These are phyloP conservation scores for Axilococcus clingmanii DNA, from an alignment of 139 green algal genomes.

Conservation along the genomic window DNA sequence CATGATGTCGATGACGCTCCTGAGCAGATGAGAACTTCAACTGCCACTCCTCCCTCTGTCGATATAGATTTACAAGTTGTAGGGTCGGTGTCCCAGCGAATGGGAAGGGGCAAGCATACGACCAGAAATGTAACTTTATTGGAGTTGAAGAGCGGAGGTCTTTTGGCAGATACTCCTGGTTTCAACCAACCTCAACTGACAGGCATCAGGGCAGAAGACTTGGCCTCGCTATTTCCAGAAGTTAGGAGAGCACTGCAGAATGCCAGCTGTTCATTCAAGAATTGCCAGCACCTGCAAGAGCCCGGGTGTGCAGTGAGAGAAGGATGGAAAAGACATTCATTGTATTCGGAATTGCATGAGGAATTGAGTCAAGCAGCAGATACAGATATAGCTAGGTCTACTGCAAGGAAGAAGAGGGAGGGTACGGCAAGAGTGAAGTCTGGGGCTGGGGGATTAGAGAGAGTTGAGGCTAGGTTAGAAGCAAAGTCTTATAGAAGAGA, in stretches of 20 bases:
- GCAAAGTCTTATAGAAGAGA: slow-evolving; percentile 49
- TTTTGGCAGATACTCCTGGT: slow-evolving; percentile 88
- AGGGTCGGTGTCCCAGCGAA: slow-evolving; percentile 55
- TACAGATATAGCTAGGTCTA: slow-evolving; percentile 12
- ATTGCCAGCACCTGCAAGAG: slow-evolving; percentile 84
- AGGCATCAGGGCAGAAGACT: slow-evolving; percentile 21
- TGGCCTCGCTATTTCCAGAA: slow-evolving; percentile 54
- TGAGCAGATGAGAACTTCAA: neutral
- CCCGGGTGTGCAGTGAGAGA: slow-evolving; percentile 67
- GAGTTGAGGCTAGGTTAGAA: slow-evolving; percentile 68
- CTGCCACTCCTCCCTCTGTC: neutral
- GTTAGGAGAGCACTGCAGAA: slow-evolving; percentile 17
- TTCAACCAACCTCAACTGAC: slow-evolving; percentile 71
- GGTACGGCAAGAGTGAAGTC: slow-evolving; percentile 48
- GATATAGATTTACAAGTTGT: slow-evolving; percentile 37
- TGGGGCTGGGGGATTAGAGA: slow-evolving; percentile 42
- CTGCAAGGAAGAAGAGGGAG: slow-evolving; percentile 43
- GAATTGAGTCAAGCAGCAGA: slow-evolving; percentile 50
- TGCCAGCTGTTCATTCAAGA: slow-evolving; percentile 45
- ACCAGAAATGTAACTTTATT: slow-evolving; percentile 79
- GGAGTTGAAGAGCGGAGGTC: slow-evolving; percentile 40
- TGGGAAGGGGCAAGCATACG: slow-evolving; percentile 83
- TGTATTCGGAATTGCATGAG: slow-evolving; percentile 62
- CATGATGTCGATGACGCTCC: slow-evolving; percentile 1
- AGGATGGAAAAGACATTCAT: slow-evolving; percentile 57